phyloP scores from a whole-genome alignment of 805 yeast species.

The Lipomyces lipofer region DNA sequence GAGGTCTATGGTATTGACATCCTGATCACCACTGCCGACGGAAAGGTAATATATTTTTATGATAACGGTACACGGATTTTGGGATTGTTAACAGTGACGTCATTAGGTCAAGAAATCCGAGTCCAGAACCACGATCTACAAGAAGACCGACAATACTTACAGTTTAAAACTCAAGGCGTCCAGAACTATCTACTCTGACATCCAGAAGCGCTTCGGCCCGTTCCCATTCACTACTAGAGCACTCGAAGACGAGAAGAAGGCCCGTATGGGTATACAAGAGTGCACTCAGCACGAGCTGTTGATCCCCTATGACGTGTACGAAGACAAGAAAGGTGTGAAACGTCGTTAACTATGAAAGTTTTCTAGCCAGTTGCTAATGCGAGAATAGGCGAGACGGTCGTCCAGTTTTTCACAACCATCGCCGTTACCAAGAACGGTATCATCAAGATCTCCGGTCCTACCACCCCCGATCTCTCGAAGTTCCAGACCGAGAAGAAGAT shows the following conservation, averaged over 20 bases:
- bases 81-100: neutral
- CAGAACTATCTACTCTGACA: conserved; percentile 63
- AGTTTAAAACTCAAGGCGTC: conserved; percentile 71
- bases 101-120: conserved; percentile 47
- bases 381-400: conserved; percentile 49
- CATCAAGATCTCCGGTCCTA: conserved; percentile 61
- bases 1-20: conserved; percentile 79
- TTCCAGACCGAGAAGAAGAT: conserved; percentile 60
- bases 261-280: conserved; percentile 73
- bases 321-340: conserved; percentile 58
- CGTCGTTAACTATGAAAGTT: neutral
- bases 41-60: conserved; percentile 49
- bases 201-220: conserved; percentile 62
- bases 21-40: conserved; percentile 65
- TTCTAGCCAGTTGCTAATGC: neutral
- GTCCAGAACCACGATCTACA: conserved; percentile 67
- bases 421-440: conserved; percentile 73
- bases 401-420: conserved; percentile 73
- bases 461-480: conserved; percentile 47
- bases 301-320: conserved; percentile 65
- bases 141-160: conserved; percentile 62
- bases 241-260: conserved; percentile 67
- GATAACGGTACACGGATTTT: neutral
- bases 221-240: conserved; percentile 71
- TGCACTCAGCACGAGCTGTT: conserved; percentile 66